Conservation (phyloP, 768 basidiomycete species). For the Serendipita indica region DNA sequence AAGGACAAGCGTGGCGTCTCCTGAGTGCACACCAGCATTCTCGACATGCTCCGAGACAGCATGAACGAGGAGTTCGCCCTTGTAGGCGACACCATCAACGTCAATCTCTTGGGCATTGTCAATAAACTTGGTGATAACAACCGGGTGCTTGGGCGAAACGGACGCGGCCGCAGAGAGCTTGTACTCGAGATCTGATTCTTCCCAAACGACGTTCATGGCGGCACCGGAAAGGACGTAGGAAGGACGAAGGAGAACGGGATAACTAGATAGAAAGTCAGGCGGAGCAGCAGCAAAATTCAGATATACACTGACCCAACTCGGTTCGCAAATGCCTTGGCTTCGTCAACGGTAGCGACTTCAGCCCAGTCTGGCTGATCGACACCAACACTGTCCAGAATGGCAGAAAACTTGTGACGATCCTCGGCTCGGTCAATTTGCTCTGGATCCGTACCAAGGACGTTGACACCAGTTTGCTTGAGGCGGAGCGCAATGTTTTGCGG, state of each 20-base stretch:
- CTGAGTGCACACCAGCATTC: constrained; percentile 96
- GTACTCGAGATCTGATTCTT: constrained; percentile 77
- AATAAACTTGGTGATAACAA: constrained; percentile 98
- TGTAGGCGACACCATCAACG: constrained; percentile 89
- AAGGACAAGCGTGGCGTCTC: constrained; percentile 93
- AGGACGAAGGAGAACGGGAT: constrained; percentile 94
- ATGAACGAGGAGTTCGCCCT: constrained; percentile 83
- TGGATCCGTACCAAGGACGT: constrained; percentile 92
- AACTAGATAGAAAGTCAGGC: constrained; percentile 30
- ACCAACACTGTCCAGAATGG: constrained; percentile 83
- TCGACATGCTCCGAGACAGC: constrained; percentile 98
- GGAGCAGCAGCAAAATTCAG: neutral
- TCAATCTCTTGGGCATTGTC: constrained; percentile 97
- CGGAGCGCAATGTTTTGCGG: constrained; percentile 98
- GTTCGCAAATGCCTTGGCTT: constrained; percentile 81
- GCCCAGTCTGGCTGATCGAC: constrained; percentile 97
- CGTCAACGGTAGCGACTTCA: constrained; percentile 75
- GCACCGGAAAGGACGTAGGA: constrained; percentile 98
- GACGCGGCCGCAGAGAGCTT: constrained; percentile 93
- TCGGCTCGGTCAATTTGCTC: constrained; percentile 92
- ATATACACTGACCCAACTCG: constrained; percentile 51
- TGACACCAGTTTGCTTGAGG: constrained; percentile 78
- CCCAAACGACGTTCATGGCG: constrained; percentile 97
- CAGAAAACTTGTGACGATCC: constrained; percentile 98
- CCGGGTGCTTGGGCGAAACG: constrained; percentile 93